Evolutionary conservation across 2,329 filamentous ascomycete species (phyloP).

Genomic region (Colletotrichum brevisporum): DNA sequence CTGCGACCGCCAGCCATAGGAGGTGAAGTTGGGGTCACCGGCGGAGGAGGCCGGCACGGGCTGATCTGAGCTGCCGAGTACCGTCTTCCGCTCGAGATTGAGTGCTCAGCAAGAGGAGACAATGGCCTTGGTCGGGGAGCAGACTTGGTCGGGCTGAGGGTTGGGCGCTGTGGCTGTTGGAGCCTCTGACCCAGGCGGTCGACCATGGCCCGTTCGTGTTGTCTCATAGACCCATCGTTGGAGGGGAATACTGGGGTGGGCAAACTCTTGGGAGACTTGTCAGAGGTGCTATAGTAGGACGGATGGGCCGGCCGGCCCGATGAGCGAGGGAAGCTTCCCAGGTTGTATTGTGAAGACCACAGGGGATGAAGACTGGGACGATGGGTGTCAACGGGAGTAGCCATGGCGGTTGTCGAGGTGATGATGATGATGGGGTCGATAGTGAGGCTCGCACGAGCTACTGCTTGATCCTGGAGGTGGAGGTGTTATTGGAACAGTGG

Average conservation of each 20-base stretch:
- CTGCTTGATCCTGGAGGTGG: conserved; percentile 4
- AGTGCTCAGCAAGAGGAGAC: conserved; percentile 34
- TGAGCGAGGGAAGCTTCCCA: conserved; percentile 43
- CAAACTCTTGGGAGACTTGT: conserved; percentile 47
- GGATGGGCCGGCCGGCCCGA: conserved; percentile 16
- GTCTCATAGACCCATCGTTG: conserved; percentile 52
- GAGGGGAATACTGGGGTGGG: conserved; percentile 53
- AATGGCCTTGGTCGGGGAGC: conserved; percentile 32
- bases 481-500: neutral
- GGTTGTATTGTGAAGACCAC: conserved; percentile 50
- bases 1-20: conserved; percentile 37
- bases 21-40: conserved; percentile 39
- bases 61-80: conserved; percentile 33
- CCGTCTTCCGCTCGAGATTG: conserved; percentile 7
- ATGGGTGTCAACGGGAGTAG: conserved; percentile 37
- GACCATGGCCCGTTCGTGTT: conserved; percentile 53
- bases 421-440: conserved; percentile 1
- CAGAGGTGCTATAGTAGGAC: conserved; percentile 46
- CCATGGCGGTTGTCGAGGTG: conserved; percentile 31
- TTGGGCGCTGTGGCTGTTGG: conserved; percentile 40
- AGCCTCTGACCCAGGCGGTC: conserved; percentile 50
- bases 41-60: conserved; percentile 36
- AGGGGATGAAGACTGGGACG: conserved; percentile 47
- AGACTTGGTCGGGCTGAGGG: conserved; percentile 32
- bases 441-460: conserved; percentile 8